Percentiles rank a stretch among this genome's conserved stretches.
These are phyloP conservation scores for Xerocomellus amylosporus DNA, from an alignment of 768 basidiomycete genomes.

Conservation along the genomic window DNA sequence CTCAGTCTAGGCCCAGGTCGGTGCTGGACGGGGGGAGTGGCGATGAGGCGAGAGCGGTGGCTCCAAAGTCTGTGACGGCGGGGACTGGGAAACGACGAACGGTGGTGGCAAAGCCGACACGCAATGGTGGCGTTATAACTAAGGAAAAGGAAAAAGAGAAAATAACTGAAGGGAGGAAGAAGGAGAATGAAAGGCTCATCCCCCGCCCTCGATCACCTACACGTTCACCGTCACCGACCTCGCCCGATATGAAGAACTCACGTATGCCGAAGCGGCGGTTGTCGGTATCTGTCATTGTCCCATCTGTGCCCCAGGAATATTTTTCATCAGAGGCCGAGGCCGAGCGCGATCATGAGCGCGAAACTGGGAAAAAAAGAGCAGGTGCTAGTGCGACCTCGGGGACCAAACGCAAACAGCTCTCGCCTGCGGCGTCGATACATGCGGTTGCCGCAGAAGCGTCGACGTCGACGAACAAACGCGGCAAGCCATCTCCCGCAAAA, in stretches of 20 bases:
- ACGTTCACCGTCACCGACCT: conserved; percentile 6
- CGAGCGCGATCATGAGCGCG: not conserved
- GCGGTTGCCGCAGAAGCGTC: conserved; percentile 26
- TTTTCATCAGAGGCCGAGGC: conserved; percentile 14
- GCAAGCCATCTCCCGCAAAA: conserved; percentile 18
- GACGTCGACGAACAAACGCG: conserved; percentile 14
- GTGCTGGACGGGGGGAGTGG: too few species aligned
- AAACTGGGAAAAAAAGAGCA: not conserved
- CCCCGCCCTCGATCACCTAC: conserved; percentile 3
- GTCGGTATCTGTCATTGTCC: conserved; percentile 33
- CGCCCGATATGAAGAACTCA: not conserved
- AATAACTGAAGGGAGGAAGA: not conserved
- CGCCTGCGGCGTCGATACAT: conserved; percentile 20
- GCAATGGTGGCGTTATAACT: not conserved
- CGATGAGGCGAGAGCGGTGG: not conserved
- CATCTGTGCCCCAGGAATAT: conserved; percentile 26
- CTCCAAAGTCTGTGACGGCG: not conserved
- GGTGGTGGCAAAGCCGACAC: not conserved
- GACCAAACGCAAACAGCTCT: conserved; percentile 6
- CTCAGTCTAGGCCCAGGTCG: conserved; percentile 5
- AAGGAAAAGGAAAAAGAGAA: conserved; percentile 1
- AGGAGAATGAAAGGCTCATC: not conserved
- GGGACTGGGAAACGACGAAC: not conserved
- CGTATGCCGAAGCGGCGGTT: conserved; percentile 18
- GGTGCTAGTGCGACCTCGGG: not conserved